Evolutionary conservation across 768 basidiomycete species (phyloP), one percentile per base, ranked within the genome.

Genomic region (Lactifluus piperatus): DNA sequence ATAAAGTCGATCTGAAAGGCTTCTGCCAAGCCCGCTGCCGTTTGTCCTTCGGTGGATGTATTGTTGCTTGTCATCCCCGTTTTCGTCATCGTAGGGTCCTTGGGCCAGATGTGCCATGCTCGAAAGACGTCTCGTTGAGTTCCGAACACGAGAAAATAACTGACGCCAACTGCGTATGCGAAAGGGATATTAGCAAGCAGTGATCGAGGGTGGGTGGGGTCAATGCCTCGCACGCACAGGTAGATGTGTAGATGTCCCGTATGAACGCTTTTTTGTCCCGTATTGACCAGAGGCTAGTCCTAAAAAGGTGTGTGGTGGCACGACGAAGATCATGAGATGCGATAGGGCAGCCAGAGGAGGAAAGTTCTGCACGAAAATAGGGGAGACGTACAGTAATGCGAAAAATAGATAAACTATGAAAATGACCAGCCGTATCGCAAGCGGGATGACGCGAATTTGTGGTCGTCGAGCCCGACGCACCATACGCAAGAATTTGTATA

Each of bases 231-330:
- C 43, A 60, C 54, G 54, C 41, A 60, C 59, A 57, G 18, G 55
- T 62, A 10, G 60, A 51, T 22, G 30, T 52, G 34, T 59, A 59
- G 58, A 59, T 54, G 24, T 59, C 58, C 30, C 58, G 58, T n/a
- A 48, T 27, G 39, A 24, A 53, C 2, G 58, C 54, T 9, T 54
- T 3, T 2, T 10, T 14, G 32, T 43, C 46, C 29, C 10, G 37
- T 45, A 59, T 54, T 22, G 58, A 54, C 52, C 52, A 26, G 14
- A 55, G 26, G n/a, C 58, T 44, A 10, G 58, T 51, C 34, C 58
- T 60, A 9, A 48, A 37, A 22, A 20, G 6, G n/a, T 9, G 37
- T n/a, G n/a, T 3, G n/a, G 10, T 7, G 36, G 29, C 14, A 14
- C 36, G 50, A 32, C 6, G 20, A 22, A 30, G 8, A n/a, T 14